Evolutionary conservation across 306 rosid genomes (phyloP).

Genomic region (Fragaria iinumae): DNA sequence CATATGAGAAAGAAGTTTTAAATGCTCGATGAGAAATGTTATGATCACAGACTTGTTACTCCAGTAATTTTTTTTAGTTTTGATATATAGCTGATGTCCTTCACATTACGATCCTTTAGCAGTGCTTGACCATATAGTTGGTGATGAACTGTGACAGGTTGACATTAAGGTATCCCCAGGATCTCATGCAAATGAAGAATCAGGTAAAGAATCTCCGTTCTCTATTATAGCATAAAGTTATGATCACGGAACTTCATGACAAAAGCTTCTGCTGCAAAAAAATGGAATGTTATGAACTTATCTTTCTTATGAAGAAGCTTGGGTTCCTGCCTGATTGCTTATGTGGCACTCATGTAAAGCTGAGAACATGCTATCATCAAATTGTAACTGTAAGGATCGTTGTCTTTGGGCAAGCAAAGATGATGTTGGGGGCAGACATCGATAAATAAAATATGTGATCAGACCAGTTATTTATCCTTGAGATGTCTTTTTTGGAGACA

Average conservation of each 20-base stretch:
- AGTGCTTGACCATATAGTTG: conserved; percentile 12
- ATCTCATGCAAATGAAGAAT: conserved; percentile 90
- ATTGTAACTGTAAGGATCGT: neutral
- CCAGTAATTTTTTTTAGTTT: neutral
- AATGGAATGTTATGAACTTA: neutral
- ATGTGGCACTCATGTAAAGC: neutral
- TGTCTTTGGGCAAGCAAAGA: conserved; percentile 4
- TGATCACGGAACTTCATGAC: neutral
- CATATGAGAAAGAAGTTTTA: neutral
- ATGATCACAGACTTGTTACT: neutral
- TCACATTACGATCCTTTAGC: neutral
- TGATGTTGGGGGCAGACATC: too few species aligned
- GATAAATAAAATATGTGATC: neutral
- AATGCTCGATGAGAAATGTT: neutral
- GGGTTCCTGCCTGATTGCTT: neutral
- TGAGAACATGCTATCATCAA: neutral
- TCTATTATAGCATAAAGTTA: neutral
- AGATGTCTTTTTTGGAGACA: neutral
- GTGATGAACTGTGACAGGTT: conserved; percentile 53
- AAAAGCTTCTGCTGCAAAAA: neutral
- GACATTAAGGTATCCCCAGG: conserved; percentile 96
- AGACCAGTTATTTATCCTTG: neutral
- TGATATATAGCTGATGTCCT: conserved; percentile 2
- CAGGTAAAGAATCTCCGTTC: conserved; percentile 47
- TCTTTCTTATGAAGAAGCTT: neutral